These are phyloP conservation scores for Tetrahymena borealis DNA, from an alignment of 73 alveolate genomes.

Conservation along the genomic window DNA sequence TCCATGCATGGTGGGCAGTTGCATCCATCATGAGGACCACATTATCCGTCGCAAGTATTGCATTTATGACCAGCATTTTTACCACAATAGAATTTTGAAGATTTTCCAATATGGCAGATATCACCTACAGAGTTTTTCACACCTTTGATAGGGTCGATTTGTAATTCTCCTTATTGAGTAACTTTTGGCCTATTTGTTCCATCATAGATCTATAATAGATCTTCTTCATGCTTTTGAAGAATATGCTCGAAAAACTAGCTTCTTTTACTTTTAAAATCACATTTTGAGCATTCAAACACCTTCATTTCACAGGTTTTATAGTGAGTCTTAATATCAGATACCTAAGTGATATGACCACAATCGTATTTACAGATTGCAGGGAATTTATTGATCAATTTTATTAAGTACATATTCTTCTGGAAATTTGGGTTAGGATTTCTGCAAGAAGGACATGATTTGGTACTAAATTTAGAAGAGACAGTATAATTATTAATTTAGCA, in stretches of 20 bases:
- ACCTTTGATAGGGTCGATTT: neutral
- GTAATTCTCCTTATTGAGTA: neutral
- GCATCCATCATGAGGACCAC: neutral
- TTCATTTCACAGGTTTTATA: neutral
- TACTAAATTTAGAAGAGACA: neutral
- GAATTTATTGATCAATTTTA: neutral
- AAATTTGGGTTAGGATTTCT: neutral
- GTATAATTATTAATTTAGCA: too few relatives aligned
- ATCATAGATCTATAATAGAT: neutral
- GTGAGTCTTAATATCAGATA: neutral
- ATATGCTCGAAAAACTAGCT: neutral
- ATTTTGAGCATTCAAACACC: neutral
- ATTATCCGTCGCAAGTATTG: neutral
- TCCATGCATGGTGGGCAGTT: neutral
- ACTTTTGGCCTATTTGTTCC: too few relatives aligned
- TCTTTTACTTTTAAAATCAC: neutral
- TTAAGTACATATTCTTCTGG: neutral
- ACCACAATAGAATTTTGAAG: neutral
- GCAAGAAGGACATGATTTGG: neutral
- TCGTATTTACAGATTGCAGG: neutral
- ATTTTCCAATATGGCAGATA: neutral
- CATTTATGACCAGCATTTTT: neutral
- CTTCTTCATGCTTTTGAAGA: neutral
- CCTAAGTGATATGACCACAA: neutral
- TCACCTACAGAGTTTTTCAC: neutral